Evolutionary conservation across 768 basidiomycete species (phyloP), one percentile per base, ranked within the genome.

Genomic region (Xerocomus brunneocitrinus): DNA sequence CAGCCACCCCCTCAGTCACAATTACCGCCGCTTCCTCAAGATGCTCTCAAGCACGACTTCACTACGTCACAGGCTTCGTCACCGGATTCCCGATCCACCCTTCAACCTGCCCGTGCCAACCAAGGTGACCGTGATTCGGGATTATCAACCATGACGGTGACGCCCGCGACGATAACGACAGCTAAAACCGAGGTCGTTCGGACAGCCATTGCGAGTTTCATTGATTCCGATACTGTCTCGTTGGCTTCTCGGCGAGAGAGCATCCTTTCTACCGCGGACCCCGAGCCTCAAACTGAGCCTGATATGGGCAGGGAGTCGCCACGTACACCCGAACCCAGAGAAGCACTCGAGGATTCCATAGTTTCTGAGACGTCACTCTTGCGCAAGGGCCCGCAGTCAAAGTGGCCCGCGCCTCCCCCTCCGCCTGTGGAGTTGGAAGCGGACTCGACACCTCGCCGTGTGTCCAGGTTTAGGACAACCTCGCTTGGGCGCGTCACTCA

Each of bases 171-270:
- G n/a, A 73, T 80, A 47, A 71, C 79, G 13, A 66, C 78, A 25
- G 76, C 80, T 7, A 67, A 76, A 46, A 72, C 71, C 49, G 78
- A 74, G 22, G 67, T 83, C 10, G 79, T 76, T 25, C 71, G 79
- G 52, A 71, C 78, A 22, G 75, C 79, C 12, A 73, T 78, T 9
- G 81, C 82, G n/a, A 79, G 77, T 41, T 73, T 82, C 16, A 64
- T 82, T 36, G 71, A 74, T 42, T 58, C 67, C 25, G 69, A 69
- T 41, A 28, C 52, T 5, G 58, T 69, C 14, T 65, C 67, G 2
- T 19, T 59, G 9, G 8, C 49, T 44, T 57, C 63, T 10, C 49
- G 19, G 28, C 54, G 56, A 5, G 64, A 57, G 49, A 60, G 57
- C 19, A 36, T 47, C 12, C 32, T 50, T 40, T 56, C 56, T 25